Evolutionary conservation across 257 asterid genomes (phyloP).

Genomic region (Solanum pimpinellifolium): DNA sequence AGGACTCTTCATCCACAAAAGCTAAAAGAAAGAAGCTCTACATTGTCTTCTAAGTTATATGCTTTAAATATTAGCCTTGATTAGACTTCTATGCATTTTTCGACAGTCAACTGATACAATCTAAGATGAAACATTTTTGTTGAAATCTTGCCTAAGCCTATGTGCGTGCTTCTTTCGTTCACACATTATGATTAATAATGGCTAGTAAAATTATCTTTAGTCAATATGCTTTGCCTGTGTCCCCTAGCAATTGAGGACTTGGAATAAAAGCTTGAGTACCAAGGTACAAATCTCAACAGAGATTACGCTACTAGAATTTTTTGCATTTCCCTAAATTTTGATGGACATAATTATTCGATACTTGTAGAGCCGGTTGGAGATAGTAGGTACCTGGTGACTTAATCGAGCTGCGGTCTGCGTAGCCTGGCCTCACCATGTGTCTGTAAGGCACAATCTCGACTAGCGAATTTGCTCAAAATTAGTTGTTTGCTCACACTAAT

Average conservation of each 20-base stretch:
- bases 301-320: not conserved
- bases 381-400: not conserved
- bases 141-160: not conserved
- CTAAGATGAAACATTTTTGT: not conserved
- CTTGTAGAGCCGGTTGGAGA: not conserved
- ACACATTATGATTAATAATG: not conserved
- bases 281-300: not conserved
- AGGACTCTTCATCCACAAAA: not conserved
- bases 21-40: not conserved
- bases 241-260: not conserved
- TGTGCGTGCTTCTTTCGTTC: not conserved
- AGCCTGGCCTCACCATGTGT: not conserved
- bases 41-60: not conserved
- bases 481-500: not conserved
- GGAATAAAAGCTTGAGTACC: not conserved
- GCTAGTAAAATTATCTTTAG: not conserved
- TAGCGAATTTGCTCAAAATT: not conserved
- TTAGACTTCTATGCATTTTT: not conserved
- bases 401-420: not conserved
- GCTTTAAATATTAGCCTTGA: not conserved
- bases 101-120: not conserved
- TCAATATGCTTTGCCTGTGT: not conserved
- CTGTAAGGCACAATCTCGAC: not conserved
- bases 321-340: not conserved
- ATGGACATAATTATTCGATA: not conserved